These are phyloP conservation scores for Ceratocystis eucalypticola DNA, from an alignment of 2,329 filamentous ascomycete species.

Conservation along the genomic window DNA sequence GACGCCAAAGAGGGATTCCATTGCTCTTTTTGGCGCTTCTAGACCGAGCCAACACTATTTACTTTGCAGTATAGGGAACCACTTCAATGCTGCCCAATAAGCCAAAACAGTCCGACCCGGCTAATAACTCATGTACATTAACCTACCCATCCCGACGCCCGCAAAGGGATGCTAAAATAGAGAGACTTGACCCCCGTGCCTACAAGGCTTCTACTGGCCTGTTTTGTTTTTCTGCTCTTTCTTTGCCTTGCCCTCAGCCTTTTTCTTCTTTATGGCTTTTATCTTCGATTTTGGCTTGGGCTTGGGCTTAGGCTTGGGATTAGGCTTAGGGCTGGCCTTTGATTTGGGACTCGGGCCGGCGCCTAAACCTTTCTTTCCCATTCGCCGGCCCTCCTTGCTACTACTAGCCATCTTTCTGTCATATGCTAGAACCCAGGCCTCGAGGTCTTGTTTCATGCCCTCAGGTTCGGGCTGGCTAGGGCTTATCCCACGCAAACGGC, in stretches of 20 bases:
- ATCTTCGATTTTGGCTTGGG: not conserved
- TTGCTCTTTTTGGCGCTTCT: not conserved
- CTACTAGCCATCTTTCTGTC: conserved; percentile 8
- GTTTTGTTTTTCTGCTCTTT: not conserved
- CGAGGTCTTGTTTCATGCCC: conserved; percentile 11
- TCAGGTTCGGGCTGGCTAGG: not conserved
- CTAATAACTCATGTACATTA: not conserved
- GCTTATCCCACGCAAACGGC: conserved; percentile 2
- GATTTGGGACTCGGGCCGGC: not conserved
- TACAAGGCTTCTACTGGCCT: not conserved
- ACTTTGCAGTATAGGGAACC: not conserved
- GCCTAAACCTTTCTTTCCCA: not conserved
- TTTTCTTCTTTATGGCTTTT: not conserved
- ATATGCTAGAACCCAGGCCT: conserved; percentile 7
- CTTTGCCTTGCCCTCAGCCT: not conserved
- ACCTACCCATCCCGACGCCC: not conserved
- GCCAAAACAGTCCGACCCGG: not conserved
- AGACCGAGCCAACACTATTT: not conserved
- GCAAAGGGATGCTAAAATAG: not conserved
- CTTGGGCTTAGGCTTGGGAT: not conserved
- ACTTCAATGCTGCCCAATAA: not conserved
- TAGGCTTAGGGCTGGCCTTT: not conserved
- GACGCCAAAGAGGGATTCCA: not conserved
- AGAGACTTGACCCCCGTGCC: not conserved
- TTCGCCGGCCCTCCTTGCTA: not conserved